phyloP scores from a whole-genome alignment of 192 early-diverging fungal genomes.

The Gryganskiella cystojenkinii region DNA sequence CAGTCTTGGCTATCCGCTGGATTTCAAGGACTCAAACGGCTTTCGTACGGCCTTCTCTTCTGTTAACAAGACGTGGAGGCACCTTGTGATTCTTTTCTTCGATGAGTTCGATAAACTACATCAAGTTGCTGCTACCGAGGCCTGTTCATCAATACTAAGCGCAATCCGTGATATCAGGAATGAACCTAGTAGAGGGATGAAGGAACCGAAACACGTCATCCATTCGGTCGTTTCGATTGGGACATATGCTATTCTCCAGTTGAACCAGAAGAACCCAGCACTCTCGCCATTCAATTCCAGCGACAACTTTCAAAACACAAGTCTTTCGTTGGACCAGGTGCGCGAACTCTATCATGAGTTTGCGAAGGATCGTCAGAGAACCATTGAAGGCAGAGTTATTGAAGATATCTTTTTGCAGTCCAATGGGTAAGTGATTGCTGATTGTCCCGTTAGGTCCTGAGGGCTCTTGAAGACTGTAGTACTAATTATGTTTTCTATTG shows the following conservation, averaged over 20 bases:
- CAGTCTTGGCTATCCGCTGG: neutral
- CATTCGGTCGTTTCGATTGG: constrained; percentile 31
- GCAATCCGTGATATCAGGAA: constrained; percentile 9
- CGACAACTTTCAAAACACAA: constrained; percentile 31
- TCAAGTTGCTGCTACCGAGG: neutral
- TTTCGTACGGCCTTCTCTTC: neutral
- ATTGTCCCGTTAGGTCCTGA: neutral
- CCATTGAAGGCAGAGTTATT: constrained; percentile 28
- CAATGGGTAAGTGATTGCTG: constrained; percentile 30
- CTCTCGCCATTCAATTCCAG: constrained; percentile 32
- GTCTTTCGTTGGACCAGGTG: constrained; percentile 44
- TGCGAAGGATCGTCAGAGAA: constrained; percentile 22
- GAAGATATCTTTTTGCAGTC: constrained; percentile 34
- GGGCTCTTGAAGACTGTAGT: neutral
- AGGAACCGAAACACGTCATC: neutral
- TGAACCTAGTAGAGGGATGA: constrained; percentile 1
- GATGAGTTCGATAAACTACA: constrained; percentile 25
- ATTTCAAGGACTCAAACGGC: neutral
- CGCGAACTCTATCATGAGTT: constrained; percentile 21
- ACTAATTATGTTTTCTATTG: neutral
- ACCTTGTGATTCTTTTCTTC: constrained; percentile 26
- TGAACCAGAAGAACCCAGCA: constrained; percentile 12
- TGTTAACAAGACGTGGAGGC: constrained; percentile 1
- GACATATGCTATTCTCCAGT: constrained; percentile 18
- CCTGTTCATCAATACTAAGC: constrained; percentile 7